Evolutionary conservation across 306 rosid genomes (phyloP), one percentile per base, ranked within the genome.

Genomic region (Trifolium pratense): DNA sequence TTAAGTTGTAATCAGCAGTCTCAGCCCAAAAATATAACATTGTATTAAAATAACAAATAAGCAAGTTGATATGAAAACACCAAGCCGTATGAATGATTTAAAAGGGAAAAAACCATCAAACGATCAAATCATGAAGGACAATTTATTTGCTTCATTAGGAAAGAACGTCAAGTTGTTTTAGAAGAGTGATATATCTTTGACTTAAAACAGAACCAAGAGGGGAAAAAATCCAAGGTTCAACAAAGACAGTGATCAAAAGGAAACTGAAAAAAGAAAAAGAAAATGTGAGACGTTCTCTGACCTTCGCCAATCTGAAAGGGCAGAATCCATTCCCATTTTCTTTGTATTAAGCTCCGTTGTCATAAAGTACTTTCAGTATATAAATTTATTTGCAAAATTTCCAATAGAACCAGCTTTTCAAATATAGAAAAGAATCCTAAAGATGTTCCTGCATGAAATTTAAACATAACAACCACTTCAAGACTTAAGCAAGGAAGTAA

Each of bases 371-470:
- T 65, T 77, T 73, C 71, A 57, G 77, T 68, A 69, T n/a, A 73
- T 69, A 69, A 75, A 66, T 62, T 79, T 32, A 16, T 63, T 75
- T 37, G 53, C 57, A 43, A 63, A 43, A 60, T 42, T 73, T 40
- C 74, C 77, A 34, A 20, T 52, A 58, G 79, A 76, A 71, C 55
- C 39, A 51, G 73, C 68, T 71, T 71, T 60, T 65, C 43, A 62
- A 73, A 29, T 18, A 66, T 55, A 68, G 29, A 74, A 73, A 15
- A 53, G 31, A 63, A 70, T 7, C 59, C 42, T 45, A 55, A 60
- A 79, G 70, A 76, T 52, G 59, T 58, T 36, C 81, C 84, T 76
- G 87, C 87, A 79, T n/a, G 45, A 71, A 76, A 76, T 76, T 71
- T 76, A 55, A 67, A 62, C 39, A 71, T 20, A 79, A 59, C 17